Evolutionary conservation across 805 yeast genomes (phyloP).

Genomic region (Wickerhamiella spandovensis): DNA sequence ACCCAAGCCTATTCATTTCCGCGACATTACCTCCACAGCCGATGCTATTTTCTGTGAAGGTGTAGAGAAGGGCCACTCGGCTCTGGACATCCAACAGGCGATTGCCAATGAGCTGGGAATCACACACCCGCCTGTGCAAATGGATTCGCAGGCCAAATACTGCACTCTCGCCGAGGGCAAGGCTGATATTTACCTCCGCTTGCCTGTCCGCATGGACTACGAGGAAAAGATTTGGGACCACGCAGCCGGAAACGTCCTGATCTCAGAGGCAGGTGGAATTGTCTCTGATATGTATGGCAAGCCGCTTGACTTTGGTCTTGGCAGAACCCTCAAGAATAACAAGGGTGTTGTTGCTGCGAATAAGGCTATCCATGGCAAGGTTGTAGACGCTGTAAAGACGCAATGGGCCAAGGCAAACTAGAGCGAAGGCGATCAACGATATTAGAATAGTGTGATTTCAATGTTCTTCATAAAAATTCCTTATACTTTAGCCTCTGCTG

Average conservation of each 20-base stretch:
- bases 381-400: conserved; percentile 27
- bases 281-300: conserved; percentile 77
- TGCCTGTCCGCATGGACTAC: conserved; percentile 65
- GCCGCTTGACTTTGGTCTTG: conserved; percentile 67
- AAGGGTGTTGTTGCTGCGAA: conserved; percentile 90
- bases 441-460: too few relatives aligned
- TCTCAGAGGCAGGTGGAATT: conserved; percentile 80
- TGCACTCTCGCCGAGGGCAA: conserved; percentile 82
- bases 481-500: neutral
- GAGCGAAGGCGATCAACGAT: neutral
- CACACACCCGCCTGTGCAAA: conserved; percentile 44
- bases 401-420: neutral
- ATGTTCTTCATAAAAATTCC: too few relatives aligned
- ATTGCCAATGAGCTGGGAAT: conserved; percentile 58
- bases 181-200: conserved; percentile 81
- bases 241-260: conserved; percentile 84
- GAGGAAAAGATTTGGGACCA: conserved; percentile 98
- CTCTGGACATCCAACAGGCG: conserved; percentile 69
- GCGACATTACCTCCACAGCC: conserved; percentile 32
- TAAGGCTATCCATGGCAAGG: conserved; percentile 33
- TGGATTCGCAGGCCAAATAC: conserved; percentile 95
- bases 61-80: conserved; percentile 89
- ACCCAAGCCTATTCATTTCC: conserved; percentile 35
- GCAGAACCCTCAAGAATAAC: conserved; percentile 57
- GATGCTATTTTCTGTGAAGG: conserved; percentile 73